A percentile compares a stretch with the other conserved stretches of the same genome.
Conservation (phyloP, 345 rosid species). For the Populus tremula region DNA sequence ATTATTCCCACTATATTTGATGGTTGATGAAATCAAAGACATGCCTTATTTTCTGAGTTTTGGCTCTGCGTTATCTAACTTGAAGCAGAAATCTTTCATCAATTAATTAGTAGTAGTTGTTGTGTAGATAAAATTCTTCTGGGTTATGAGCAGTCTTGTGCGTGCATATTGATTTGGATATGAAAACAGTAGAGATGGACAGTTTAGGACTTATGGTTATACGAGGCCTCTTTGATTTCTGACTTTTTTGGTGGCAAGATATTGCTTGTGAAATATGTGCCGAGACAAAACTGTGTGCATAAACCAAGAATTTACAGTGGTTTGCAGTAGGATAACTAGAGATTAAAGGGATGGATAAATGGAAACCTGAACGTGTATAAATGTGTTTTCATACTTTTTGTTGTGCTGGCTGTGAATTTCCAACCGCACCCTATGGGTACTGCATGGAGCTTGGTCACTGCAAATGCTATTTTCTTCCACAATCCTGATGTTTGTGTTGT, state of each 20-base stretch:
- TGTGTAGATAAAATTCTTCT: background rate
- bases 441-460: background rate
- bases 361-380: background rate
- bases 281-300: background rate
- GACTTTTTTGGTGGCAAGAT: background rate
- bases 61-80: background rate
- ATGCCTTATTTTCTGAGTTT: background rate
- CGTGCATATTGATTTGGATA: background rate
- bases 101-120: background rate
- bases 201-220: background rate
- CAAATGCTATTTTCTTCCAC: slow-evolving; percentile 1
- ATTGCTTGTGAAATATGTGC: background rate
- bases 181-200: background rate
- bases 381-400: background rate
- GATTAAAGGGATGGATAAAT: background rate
- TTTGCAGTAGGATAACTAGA: background rate
- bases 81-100: background rate
- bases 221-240: background rate
- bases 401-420: background rate
- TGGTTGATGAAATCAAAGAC: background rate
- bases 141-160: background rate
- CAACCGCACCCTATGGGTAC: background rate
- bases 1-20: background rate
- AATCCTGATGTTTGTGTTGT: background rate
- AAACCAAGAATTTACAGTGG: background rate